phyloP scores from a whole-genome alignment of 345 rosid species.

The Hypericum androsaemum region DNA sequence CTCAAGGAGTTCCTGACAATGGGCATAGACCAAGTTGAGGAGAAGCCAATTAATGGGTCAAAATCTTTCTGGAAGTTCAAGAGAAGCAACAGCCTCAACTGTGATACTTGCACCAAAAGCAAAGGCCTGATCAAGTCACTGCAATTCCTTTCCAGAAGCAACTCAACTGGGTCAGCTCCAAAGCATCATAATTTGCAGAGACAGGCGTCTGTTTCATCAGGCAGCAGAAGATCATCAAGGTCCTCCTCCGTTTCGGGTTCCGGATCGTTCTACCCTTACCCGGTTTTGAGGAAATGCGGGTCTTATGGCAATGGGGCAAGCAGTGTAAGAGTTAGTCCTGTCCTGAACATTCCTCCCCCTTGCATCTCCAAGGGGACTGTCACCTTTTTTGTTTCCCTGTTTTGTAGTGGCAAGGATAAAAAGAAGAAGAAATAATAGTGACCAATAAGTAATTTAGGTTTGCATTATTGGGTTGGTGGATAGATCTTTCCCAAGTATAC shows the following conservation, averaged over 20 bases:
- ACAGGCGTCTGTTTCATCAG: constrained; percentile 31
- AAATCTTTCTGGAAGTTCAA: constrained; percentile 68
- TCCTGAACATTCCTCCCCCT: constrained; percentile 59
- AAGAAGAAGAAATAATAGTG: constrained; percentile 41
- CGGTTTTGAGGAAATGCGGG: constrained; percentile 38
- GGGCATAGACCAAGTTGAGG: constrained; percentile 28
- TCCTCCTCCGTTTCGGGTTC: constrained; percentile 16
- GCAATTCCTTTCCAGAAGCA: constrained; percentile 66
- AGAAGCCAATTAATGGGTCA: constrained; percentile 9
- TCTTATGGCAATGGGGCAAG: constrained; percentile 22
- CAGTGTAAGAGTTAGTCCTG: constrained; percentile 60
- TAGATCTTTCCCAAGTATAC: constrained; percentile 10
- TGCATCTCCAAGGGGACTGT: constrained; percentile 54
- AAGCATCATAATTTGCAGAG: constrained; percentile 41
- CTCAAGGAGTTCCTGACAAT: constrained; percentile 57
- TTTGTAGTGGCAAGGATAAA: constrained; percentile 61
- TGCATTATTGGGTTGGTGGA: neutral
- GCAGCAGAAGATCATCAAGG: constrained; percentile 30
- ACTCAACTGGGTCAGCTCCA: constrained; percentile 78
- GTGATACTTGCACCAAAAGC: constrained; percentile 36
- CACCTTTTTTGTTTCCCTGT: constrained; percentile 52
- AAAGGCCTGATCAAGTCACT: constrained; percentile 50
- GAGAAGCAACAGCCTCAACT: constrained; percentile 74
- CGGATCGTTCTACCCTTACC: constrained; percentile 21
- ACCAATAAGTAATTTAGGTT: constrained; percentile 10